These are phyloP conservation scores for Neodidymelliopsis sp. DNA, from an alignment of 2,329 filamentous ascomycete genomes.

Conservation along the genomic window DNA sequence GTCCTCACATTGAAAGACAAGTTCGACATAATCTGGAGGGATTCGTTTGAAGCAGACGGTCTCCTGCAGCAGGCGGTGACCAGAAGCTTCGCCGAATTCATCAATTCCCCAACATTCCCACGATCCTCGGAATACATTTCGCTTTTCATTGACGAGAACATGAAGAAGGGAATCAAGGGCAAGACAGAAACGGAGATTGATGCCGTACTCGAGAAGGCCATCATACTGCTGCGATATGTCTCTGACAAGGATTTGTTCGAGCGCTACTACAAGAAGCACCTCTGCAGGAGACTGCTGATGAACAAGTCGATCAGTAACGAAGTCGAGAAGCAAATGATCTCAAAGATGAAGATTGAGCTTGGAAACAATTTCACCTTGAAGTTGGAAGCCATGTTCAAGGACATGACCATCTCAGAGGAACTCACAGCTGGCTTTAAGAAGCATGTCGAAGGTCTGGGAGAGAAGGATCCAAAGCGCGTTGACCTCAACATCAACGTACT, in stretches of 20 bases:
- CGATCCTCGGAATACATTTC: constrained; percentile 92
- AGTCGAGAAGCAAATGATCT: constrained; percentile 94
- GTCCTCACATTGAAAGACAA: constrained; percentile 86
- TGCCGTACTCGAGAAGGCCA: constrained; percentile 83
- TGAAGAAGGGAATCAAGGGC: constrained; percentile 91
- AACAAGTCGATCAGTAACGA: constrained; percentile 90
- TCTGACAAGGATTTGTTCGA: constrained; percentile 95
- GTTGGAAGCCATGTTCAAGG: constrained; percentile 97
- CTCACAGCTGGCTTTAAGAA: constrained; percentile 78
- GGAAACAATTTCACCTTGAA: constrained; percentile 93
- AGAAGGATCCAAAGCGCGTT: constrained; percentile 67
- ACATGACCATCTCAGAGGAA: constrained; percentile 88
- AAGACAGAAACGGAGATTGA: constrained; percentile 92
- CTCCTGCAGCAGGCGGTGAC: constrained; percentile 82
- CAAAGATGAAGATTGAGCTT: constrained; percentile 95
- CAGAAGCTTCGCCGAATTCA: constrained; percentile 88
- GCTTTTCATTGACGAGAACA: constrained; percentile 93
- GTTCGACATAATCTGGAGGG: constrained; percentile 80
- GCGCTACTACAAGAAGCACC: constrained; percentile 96
- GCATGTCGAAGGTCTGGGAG: constrained; percentile 68
- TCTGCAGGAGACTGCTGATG: constrained; percentile 85
- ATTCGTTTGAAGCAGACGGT: constrained; percentile 78
- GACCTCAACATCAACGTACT: constrained; percentile 87
- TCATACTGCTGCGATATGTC: constrained; percentile 85
- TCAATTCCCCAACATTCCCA: constrained; percentile 75